A percentile compares a stretch with the other conserved stretches of the same genome.
Conservation (phyloP, 23 red algal genomes). For the Gracilaria domingensis region DNA sequence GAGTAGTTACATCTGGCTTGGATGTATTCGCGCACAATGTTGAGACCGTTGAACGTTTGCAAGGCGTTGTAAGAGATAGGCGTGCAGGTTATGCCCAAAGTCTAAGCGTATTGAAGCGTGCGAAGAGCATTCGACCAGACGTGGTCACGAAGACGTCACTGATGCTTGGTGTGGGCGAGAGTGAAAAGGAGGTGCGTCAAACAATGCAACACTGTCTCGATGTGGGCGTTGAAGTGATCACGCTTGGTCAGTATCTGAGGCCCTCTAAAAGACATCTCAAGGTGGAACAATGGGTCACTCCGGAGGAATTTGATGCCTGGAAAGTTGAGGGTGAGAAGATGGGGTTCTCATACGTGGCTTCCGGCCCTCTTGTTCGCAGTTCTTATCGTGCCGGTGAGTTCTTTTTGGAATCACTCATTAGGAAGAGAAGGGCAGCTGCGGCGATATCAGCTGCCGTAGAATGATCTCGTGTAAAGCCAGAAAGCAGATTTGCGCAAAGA, state of each 20-base stretch:
- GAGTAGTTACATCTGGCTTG: constrained; percentile 79
- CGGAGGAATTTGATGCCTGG: constrained; percentile 96
- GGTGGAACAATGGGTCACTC: constrained; percentile 98
- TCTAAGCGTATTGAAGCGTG: constrained; percentile 74
- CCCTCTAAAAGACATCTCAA: constrained; percentile 93
- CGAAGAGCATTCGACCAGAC: constrained; percentile 58
- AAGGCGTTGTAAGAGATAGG: constrained; percentile 86
- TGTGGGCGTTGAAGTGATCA: constrained; percentile 92
- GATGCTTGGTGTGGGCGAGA: constrained; percentile 97
- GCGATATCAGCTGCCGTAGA: not conserved
- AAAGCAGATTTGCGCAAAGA: not conserved
- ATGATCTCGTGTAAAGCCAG: not conserved
- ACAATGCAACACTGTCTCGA: constrained; percentile 80
- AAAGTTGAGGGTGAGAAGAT: constrained; percentile 80
- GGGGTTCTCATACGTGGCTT: constrained; percentile 94
- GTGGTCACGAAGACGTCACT: constrained; percentile 93
- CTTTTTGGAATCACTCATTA: constrained; percentile 85
- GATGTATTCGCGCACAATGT: constrained; percentile 99
- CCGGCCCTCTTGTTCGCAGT: constrained; percentile 89
- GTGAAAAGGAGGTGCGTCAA: constrained; percentile 72
- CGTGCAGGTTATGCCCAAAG: constrained; percentile 87
- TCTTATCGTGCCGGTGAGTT: constrained; percentile 97
- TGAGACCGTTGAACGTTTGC: constrained; percentile 90
- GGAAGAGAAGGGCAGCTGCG: constrained; percentile 45
- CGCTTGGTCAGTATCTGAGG: constrained; percentile 95